A percentile compares a stretch with the other conserved stretches of the same genome.
These are phyloP conservation scores for Lathyrus sativus DNA, from an alignment of 306 rosid genomes.

Conservation along the genomic window DNA sequence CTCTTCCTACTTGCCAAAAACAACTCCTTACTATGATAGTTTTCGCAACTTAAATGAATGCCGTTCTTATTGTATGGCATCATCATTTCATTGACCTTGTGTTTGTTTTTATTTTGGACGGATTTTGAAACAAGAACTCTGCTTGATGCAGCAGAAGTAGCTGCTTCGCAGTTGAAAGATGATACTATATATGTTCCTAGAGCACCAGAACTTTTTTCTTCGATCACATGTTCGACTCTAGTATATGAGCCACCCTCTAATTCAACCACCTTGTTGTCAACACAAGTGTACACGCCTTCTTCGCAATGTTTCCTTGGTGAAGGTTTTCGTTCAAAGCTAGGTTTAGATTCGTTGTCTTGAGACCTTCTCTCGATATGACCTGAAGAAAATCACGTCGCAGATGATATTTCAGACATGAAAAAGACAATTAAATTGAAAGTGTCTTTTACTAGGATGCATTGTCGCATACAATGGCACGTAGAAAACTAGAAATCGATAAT, in stretches of 20 bases:
- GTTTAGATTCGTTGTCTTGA: constrained; percentile 43
- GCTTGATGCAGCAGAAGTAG: constrained; percentile 39
- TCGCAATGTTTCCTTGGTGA: constrained; percentile 35
- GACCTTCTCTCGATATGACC: constrained; percentile 42
- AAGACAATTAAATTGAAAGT: constrained; percentile 20
- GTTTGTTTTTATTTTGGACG: constrained; percentile 30
- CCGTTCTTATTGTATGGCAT: constrained; percentile 31
- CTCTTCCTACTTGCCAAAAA: constrained; percentile 53
- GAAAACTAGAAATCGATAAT: too few relatives aligned
- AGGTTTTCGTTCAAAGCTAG: constrained; percentile 37
- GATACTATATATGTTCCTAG: constrained; percentile 30
- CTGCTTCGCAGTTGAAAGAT: constrained; percentile 37
- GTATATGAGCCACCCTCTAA: constrained; percentile 34
- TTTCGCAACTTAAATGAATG: constrained; percentile 61
- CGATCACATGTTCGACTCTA: constrained; percentile 29
- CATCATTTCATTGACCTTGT: constrained; percentile 38
- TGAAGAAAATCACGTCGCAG: constrained; percentile 38
- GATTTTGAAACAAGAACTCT: constrained; percentile 36
- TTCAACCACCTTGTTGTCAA: constrained; percentile 38
- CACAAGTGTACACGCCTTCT: constrained; percentile 40
- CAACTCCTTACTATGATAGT: constrained; percentile 53
- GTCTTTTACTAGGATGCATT: too few relatives aligned
- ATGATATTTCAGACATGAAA: constrained; percentile 24
- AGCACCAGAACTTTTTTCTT: constrained; percentile 37
- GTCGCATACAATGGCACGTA: too few relatives aligned